phyloP scores from a whole-genome alignment of 1,139 yeast genomes.

The Pichia sp. region DNA sequence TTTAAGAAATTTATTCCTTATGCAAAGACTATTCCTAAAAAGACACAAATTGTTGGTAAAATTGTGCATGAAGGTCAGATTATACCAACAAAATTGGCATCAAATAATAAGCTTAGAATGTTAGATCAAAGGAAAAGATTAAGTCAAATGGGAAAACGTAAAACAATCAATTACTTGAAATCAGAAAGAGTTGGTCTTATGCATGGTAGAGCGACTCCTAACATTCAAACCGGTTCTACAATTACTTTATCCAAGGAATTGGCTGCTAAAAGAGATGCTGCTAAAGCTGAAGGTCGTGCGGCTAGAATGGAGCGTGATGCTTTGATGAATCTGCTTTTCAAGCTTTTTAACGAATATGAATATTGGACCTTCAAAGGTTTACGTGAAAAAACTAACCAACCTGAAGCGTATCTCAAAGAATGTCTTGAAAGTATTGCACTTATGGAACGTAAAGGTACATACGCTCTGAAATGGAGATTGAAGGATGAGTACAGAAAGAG shows the following conservation, averaged over 20 bases:
- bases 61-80: constrained; percentile 90
- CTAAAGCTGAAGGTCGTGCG: constrained; percentile 72
- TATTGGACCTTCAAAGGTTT: constrained; percentile 95
- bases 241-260: constrained; percentile 53
- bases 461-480: constrained; percentile 82
- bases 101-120: constrained; percentile 57
- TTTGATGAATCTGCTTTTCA: constrained; percentile 77
- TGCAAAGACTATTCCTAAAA: constrained; percentile 77
- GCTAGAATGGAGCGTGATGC: constrained; percentile 93
- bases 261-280: constrained; percentile 27
- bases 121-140: constrained; percentile 36
- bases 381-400: constrained; percentile 91
- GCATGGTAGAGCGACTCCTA: constrained; percentile 79
- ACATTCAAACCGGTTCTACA: constrained; percentile 57
- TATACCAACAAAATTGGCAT: constrained; percentile 68
- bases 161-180: constrained; percentile 29
- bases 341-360: constrained; percentile 88
- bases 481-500: constrained; percentile 84
- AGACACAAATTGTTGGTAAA: constrained; percentile 79
- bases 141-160: constrained; percentile 30
- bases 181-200: constrained; percentile 75
- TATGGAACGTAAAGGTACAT: constrained; percentile 90
- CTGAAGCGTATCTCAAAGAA: constrained; percentile 88
- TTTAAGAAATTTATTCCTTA: constrained; percentile 44
- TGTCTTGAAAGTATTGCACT: constrained; percentile 85